phyloP scores from a whole-genome alignment of 345 rosid species.

The Noccaea caerulescens region DNA sequence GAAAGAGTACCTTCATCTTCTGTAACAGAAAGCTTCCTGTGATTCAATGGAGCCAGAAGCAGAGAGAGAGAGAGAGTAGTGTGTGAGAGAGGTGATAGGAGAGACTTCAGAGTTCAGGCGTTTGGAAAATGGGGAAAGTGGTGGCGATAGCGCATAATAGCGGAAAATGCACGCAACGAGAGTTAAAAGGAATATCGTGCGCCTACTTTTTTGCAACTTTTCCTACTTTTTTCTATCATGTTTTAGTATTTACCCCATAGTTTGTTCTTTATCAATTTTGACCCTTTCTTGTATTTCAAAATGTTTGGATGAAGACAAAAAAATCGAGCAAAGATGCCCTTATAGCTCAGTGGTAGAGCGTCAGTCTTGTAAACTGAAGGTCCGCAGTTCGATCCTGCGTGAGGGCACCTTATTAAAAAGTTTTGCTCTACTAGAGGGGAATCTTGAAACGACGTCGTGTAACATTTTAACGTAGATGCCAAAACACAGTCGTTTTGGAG shows the following conservation, averaged over 20 bases:
- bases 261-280: not conserved
- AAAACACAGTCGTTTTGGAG: not conserved
- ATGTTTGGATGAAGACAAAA: constrained; percentile 8
- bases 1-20: constrained; percentile 38
- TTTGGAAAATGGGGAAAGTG: not conserved
- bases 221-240: not conserved
- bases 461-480: not conserved
- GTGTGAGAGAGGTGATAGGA: constrained; percentile 9
- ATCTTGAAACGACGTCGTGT: not conserved
- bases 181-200: constrained; percentile 18
- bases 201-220: constrained; percentile 12
- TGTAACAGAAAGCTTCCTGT: not conserved
- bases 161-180: constrained; percentile 30
- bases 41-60: not conserved
- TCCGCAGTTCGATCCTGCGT: constrained; percentile 77
- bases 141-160: constrained; percentile 26
- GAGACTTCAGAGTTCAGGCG: not conserved
- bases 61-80: constrained; percentile 2
- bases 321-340: constrained; percentile 33
- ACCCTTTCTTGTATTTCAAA: not conserved
- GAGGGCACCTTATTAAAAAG: constrained; percentile 48
- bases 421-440: not conserved
- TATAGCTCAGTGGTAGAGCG: constrained; percentile 94
- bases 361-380: constrained; percentile 89
- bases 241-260: not conserved